Evolutionary conservation across 768 basidiomycete genomes (phyloP), one percentile per base, ranked within the genome.

Genomic region (Termitomyces sp.): DNA sequence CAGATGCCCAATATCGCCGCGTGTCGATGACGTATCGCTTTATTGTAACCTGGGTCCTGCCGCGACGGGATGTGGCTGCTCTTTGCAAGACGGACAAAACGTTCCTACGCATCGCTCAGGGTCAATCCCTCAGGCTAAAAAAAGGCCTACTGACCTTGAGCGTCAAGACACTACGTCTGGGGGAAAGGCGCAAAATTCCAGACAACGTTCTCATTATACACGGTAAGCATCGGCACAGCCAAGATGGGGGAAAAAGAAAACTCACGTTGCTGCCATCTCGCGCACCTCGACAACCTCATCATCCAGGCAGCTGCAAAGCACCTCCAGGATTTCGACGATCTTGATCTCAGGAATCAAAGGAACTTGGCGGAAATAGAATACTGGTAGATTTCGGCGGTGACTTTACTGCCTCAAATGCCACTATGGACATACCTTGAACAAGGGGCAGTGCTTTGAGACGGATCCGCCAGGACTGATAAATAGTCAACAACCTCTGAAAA

Each of bases 1-100:
- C 92, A 92, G 45, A 95, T 86, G n/a, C 96, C 96, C 49, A 98
- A 79, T 57, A 98, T 90, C 2, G 94, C 94, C 26, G 92, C 90
- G 70, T 97, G 94, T 24, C 91, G 82, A 66, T 88, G 83, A 28
- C 92, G 84, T 14, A 95, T 74, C 7, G 87, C 83, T 47, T 77
- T 75, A 58, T 82, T 86, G 70, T 94, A 95, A 63, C 76, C 61
- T 54, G 85, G 76, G 46, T 88, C 81, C 55, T 84, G 74, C 28
- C 90, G 80, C 41, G 70, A 57, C 0, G 91, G 91, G 33, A 94
- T 78, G 51, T 79, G 79, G 58, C 83, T 86, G 60, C 80, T 80
- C 60, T 85, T 83, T 44, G 89, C 80, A 48, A 89, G 78, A n/a
- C 84, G 81, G 26, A 88, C 78, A 68, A 94, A 95, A 14, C 90